phyloP scores from a whole-genome alignment of 2,329 filamentous ascomycete species.

The Cordyceps cicadae region DNA sequence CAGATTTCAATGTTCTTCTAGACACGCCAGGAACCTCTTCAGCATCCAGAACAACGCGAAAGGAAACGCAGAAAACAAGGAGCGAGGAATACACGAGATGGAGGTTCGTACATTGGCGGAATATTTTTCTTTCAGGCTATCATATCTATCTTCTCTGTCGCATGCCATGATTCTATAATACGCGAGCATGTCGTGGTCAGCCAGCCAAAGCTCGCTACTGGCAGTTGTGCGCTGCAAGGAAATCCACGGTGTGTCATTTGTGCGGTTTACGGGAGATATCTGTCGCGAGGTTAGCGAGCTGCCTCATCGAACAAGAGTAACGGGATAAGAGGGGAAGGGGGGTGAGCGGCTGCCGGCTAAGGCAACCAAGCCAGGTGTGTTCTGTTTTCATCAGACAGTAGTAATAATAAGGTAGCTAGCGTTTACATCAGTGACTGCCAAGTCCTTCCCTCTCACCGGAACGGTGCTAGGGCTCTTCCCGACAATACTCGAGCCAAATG shows the following conservation, averaged over 20 bases:
- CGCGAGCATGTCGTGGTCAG: background rate
- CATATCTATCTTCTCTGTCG: conserved; percentile 83
- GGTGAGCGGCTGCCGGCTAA: conserved; percentile 8
- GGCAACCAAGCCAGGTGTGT: conserved; percentile 5
- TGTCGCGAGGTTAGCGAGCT: conserved; percentile 3
- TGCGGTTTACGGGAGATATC: conserved; percentile 3
- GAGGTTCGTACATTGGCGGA: conserved; percentile 65
- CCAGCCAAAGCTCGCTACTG: conserved; percentile 6
- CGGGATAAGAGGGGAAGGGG: background rate
- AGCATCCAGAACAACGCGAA: conserved; percentile 29
- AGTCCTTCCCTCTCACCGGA: conserved; percentile 61
- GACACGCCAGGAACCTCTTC: conserved; percentile 43
- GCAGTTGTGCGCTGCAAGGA: conserved; percentile 6
- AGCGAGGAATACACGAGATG: conserved; percentile 15
- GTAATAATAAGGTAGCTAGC: conserved; percentile 85
- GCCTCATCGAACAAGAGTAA: background rate
- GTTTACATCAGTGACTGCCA: conserved; percentile 93
- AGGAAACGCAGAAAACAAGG: conserved; percentile 8
- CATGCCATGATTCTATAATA: conserved; percentile 77
- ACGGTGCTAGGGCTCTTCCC: conserved; percentile 54
- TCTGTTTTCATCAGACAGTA: conserved; percentile 67
- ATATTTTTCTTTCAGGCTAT: conserved; percentile 73
- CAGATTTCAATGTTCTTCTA: conserved; percentile 77
- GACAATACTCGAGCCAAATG: conserved; percentile 99
- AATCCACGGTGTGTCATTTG: conserved; percentile 11